These are phyloP conservation scores for Ceratobasidium sp. DNA, from an alignment of 1,284 basidiomycete genomes.

Conservation along the genomic window DNA sequence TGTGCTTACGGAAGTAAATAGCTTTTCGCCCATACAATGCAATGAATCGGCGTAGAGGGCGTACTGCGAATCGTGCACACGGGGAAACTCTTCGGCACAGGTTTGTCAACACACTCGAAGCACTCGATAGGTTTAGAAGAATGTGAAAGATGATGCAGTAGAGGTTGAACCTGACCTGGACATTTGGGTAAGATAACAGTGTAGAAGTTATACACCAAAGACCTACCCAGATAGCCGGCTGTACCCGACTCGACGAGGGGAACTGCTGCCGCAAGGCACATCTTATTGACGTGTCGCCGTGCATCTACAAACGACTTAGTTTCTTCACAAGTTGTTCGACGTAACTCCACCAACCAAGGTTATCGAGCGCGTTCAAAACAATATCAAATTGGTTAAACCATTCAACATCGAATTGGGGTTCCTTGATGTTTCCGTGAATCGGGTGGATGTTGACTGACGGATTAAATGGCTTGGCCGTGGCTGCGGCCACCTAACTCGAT, in stretches of 20 bases:
- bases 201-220: not conserved
- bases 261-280: constrained; percentile 92
- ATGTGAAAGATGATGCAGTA: constrained; percentile 62
- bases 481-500: constrained; percentile 79
- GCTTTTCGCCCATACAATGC: constrained; percentile 99
- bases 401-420: constrained; percentile 86
- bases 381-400: constrained; percentile 95
- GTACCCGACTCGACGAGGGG: constrained; percentile 97
- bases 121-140: constrained; percentile 80
- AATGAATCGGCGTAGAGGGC: constrained; percentile 97
- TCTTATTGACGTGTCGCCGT: constrained; percentile 93
- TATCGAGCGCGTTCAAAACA: constrained; percentile 96
- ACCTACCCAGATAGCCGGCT: constrained; percentile 89
- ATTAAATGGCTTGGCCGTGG: constrained; percentile 91
- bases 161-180: constrained; percentile 74
- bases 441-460: constrained; percentile 90
- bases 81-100: constrained; percentile 92
- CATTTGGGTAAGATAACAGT: not conserved
- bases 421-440: constrained; percentile 96
- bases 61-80: constrained; percentile 99
- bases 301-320: constrained; percentile 68
- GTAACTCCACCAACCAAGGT: constrained; percentile 75
- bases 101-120: constrained; percentile 92
- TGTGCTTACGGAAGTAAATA: constrained; percentile 90
- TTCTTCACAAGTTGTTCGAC: not conserved